phyloP scores from a whole-genome alignment of 768 basidiomycete species.

The Lactifluus hygrophoroides region DNA sequence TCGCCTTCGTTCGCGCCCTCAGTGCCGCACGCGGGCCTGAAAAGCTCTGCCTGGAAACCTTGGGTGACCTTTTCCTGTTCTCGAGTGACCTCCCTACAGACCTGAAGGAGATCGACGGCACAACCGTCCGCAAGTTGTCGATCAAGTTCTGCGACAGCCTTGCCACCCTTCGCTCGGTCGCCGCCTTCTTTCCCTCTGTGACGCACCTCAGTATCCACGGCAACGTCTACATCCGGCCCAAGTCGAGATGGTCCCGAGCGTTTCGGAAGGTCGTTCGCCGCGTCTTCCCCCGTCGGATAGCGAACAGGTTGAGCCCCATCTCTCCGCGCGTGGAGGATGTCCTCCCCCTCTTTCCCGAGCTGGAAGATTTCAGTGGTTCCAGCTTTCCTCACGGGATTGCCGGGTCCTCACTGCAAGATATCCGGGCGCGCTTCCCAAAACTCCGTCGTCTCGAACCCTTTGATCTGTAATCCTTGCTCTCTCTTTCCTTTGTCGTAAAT shows the following conservation, averaged over 20 bases:
- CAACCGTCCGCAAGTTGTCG: constrained; percentile 8
- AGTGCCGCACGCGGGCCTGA: constrained; percentile 6
- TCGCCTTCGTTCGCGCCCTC: constrained; percentile 16
- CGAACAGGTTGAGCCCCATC: constrained; percentile 8
- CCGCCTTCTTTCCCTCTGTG: constrained; percentile 13
- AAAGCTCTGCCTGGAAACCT: constrained; percentile 9
- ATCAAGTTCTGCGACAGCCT: constrained; percentile 19
- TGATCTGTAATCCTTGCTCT: neutral
- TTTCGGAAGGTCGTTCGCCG: constrained; percentile 3
- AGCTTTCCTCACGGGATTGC: constrained; percentile 12
- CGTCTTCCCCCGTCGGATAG: constrained; percentile 9
- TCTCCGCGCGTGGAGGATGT: constrained; percentile 15
- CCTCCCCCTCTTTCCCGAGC: constrained; percentile 16
- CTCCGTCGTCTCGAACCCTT: constrained; percentile 16
- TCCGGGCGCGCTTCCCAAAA: constrained; percentile 15
- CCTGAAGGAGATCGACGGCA: constrained; percentile 9
- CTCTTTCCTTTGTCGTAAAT: neutral
- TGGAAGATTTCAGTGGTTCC: constrained; percentile 15
- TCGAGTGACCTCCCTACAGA: constrained; percentile 14
- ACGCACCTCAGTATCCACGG: constrained; percentile 15
- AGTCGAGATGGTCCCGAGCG: constrained; percentile 7
- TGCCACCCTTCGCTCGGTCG: constrained; percentile 13
- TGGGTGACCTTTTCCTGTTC: constrained; percentile 17
- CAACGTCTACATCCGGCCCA: constrained; percentile 10
- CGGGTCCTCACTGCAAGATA: constrained; percentile 12